Conservation (phyloP, 805 yeast species). For the Scheffersomyces ergatensis region DNA sequence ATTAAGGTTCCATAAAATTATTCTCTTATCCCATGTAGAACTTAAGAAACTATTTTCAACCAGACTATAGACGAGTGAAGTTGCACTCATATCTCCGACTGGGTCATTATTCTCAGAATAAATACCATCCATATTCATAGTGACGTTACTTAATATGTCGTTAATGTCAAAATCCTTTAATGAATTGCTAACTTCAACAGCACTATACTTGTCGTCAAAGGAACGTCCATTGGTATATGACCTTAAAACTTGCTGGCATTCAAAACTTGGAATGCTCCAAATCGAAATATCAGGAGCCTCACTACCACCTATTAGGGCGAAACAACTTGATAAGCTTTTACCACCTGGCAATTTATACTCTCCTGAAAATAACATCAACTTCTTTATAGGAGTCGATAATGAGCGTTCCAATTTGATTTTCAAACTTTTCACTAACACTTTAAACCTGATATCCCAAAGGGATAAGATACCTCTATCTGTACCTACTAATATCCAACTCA, state of each 20-base stretch:
- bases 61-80: neutral
- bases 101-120: slow-evolving; percentile 13
- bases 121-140: slow-evolving; percentile 5
- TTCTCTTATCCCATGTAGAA: slow-evolving; percentile 24
- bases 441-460: slow-evolving; percentile 80
- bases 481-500: slow-evolving; percentile 70
- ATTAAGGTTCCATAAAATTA: slow-evolving; percentile 27
- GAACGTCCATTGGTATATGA: neutral
- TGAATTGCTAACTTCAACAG: slow-evolving; percentile 18
- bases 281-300: slow-evolving; percentile 50
- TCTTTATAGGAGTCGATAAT: slow-evolving; percentile 29
- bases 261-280: slow-evolving; percentile 71
- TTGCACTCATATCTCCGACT: neutral
- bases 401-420: slow-evolving; percentile 36
- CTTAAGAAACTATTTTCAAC: slow-evolving; percentile 14
- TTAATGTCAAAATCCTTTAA: slow-evolving; percentile 12
- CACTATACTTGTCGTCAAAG: slow-evolving; percentile 18
- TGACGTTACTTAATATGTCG: slow-evolving; percentile 13
- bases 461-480: slow-evolving; percentile 71
- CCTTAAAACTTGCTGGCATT: slow-evolving; percentile 44
- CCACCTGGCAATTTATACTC: slow-evolving; percentile 20
- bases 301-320: slow-evolving; percentile 9
- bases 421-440: slow-evolving; percentile 59
- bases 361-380: slow-evolving; percentile 44
- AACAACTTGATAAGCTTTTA: slow-evolving; percentile 1